Base-by-base conservation (phyloP, 1,284 basidiomycete species). In the Ceratobasidium sp. region DNA sequence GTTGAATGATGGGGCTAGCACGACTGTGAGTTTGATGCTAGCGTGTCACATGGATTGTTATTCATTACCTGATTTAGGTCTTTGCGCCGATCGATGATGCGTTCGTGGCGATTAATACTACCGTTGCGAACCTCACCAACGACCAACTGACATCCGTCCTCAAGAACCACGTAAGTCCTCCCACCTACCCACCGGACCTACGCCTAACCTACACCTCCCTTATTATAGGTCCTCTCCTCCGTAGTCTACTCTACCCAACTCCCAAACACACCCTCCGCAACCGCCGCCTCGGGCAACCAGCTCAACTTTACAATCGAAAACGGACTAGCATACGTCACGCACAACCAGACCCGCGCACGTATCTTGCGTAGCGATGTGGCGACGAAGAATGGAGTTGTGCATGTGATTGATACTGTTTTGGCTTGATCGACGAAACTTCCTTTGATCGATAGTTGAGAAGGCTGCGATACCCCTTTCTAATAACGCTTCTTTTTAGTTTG, bases 381-480 rank as follows among this genome's bases (percentile, higher is more conserved):
- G 74, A 77, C 80, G 69, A 70, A 76, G 67, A 83, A 82, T 78
- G 83, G 83, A 75, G 83, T 84, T 6, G 76, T 83, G 0, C 82
- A 83, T 76, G 76, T 80, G 18, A 83, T 83, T 73, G 82, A 84
- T 77, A 49, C 74, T 0, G 81, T 83, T 38, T 78, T 84, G 55
- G 55, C 55, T 38, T 71, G 28, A 59, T n/a, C n/a, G n/a, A n/a
- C n/a, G n/a, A n/a, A n/a, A n/a, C n/a, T n/a, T n/a, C n/a, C n/a
- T n/a, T n/a, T n/a, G n/a, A n/a, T n/a, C n/a, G n/a, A n/a, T n/a
- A n/a, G n/a, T n/a, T n/a, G n/a, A n/a, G n/a, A n/a, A n/a, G n/a
- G n/a, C n/a, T n/a, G n/a, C n/a, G n/a, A n/a, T n/a, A n/a, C 21
- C 14, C 23, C 49, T 52, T 52, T n/a, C n/a, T n/a, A n/a, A n/a